Conservation (phyloP, 768 basidiomycete genomes). For the Lactifluus echinatus region DNA sequence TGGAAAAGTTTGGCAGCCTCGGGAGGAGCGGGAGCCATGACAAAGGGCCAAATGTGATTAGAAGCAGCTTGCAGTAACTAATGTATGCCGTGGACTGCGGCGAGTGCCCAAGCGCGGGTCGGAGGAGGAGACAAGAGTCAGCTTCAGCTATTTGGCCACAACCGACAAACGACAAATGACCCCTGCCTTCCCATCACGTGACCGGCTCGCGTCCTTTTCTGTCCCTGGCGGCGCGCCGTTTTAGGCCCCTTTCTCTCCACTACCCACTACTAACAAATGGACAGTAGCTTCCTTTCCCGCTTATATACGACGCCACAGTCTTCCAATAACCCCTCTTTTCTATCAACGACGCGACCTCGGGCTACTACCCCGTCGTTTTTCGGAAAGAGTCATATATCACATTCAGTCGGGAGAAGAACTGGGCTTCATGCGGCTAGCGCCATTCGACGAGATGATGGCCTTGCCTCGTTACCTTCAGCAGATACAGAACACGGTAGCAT, state of each 20-base stretch:
- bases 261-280: no score
- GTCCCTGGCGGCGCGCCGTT: no score
- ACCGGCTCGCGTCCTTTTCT: neutral
- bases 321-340: neutral
- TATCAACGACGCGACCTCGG: neutral
- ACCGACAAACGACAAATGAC: no score
- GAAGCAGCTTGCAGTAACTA: neutral
- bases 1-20: slow-evolving; percentile 19
- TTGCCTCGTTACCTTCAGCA: neutral
- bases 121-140: slow-evolving; percentile 1
- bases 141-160: neutral
- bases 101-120: neutral
- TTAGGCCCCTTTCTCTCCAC: neutral
- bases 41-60: neutral
- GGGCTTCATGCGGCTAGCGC: neutral
- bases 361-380: slow-evolving; percentile 8
- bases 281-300: slow-evolving; percentile 6
- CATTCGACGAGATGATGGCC: neutral
- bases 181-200: slow-evolving; percentile 11
- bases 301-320: slow-evolving; percentile 1
- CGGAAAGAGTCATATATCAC: slow-evolving; percentile 2
- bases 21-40: slow-evolving; percentile 16
- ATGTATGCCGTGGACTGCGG: slow-evolving; percentile 1
- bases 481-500: slow-evolving; percentile 5
- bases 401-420: slow-evolving; percentile 1